These are phyloP conservation scores for Dothiorella sarmentorum DNA, from an alignment of 2,329 filamentous ascomycete genomes.

Conservation along the genomic window DNA sequence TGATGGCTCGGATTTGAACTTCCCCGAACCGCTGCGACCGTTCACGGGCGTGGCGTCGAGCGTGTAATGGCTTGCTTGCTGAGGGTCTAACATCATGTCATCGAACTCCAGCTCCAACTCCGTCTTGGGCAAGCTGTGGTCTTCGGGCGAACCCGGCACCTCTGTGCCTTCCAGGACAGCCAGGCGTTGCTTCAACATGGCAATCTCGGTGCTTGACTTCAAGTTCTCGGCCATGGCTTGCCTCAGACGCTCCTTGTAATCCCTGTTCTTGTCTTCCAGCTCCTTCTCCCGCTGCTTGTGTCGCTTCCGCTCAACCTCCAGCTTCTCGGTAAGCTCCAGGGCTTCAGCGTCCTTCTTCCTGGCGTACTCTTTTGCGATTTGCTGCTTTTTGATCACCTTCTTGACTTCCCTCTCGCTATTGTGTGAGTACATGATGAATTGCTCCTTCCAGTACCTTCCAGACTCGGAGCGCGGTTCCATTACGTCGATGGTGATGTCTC, in stretches of 20 bases:
- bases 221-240: conserved; percentile 33
- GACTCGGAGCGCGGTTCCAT: conserved; percentile 72
- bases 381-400: conserved; percentile 75
- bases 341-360: conserved; percentile 73
- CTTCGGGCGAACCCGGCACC: neutral
- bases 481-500: conserved; percentile 66
- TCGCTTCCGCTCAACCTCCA: conserved; percentile 66
- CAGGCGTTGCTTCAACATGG: conserved; percentile 33
- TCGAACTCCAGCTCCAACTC: conserved; percentile 15
- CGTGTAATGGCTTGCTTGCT: conserved; percentile 6
- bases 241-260: conserved; percentile 38
- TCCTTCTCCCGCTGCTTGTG: conserved; percentile 63
- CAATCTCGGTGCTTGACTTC: conserved; percentile 32
- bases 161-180: conserved; percentile 25
- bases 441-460: conserved; percentile 75
- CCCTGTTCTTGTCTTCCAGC: conserved; percentile 56
- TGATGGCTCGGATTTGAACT: neutral
- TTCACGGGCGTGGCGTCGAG: conserved; percentile 15
- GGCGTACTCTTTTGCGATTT: conserved; percentile 74
- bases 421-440: conserved; percentile 70
- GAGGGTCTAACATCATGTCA: conserved; percentile 13
- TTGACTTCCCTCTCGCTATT: conserved; percentile 71
- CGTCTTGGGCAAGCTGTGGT: neutral
- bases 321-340: conserved; percentile 60
- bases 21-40: neutral